phyloP scores from a whole-genome alignment of 1,139 yeast genomes.

The Candida frijolesensis region DNA sequence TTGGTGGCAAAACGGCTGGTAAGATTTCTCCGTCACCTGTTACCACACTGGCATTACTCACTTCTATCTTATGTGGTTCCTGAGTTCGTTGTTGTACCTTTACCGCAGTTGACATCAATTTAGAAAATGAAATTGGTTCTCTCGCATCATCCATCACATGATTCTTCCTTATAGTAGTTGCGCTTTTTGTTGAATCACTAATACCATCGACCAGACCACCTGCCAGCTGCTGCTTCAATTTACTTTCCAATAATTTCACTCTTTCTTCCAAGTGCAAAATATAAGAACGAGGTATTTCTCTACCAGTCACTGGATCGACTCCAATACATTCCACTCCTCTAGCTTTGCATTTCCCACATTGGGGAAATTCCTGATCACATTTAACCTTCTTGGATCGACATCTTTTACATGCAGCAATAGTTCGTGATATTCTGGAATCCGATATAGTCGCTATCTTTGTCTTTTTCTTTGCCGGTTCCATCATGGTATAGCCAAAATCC shows the following conservation, averaged over 20 bases:
- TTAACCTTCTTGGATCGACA: constrained; percentile 78
- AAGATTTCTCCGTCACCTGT: constrained; percentile 17
- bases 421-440: constrained; percentile 41
- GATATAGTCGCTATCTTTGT: constrained; percentile 6
- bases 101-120: constrained; percentile 74
- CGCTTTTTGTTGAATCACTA: neutral
- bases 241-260: constrained; percentile 55
- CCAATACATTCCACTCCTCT: constrained; percentile 78
- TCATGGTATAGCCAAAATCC: neutral
- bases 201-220: neutral
- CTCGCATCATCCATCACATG: neutral
- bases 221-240: constrained; percentile 44
- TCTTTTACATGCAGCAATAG: constrained; percentile 81
- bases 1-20: constrained; percentile 67
- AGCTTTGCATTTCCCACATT: constrained; percentile 69
- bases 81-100: constrained; percentile 47
- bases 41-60: neutral
- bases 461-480: constrained; percentile 9
- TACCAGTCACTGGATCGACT: constrained; percentile 83
- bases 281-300: constrained; percentile 83
- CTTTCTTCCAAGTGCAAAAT: constrained; percentile 72
- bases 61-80: constrained; percentile 7
- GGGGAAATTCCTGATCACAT: constrained; percentile 84
- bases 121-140: constrained; percentile 61
- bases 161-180: neutral